phyloP scores from a whole-genome alignment of 1,139 yeast genomes.

The Suhomyces bribrorum region DNA sequence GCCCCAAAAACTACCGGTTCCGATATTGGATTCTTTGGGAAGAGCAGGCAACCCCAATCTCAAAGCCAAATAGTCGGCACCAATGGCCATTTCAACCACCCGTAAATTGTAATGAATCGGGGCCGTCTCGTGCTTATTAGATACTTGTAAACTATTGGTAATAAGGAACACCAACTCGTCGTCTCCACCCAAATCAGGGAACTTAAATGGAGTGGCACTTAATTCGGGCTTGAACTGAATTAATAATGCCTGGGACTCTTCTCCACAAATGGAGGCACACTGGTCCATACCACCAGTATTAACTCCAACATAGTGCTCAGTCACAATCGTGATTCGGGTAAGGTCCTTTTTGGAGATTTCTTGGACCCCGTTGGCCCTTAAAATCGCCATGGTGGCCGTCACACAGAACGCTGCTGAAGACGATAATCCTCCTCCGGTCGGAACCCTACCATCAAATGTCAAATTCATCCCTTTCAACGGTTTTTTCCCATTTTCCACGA shows the following conservation, averaged over 20 bases:
- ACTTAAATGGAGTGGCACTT: slow-evolving; percentile 55
- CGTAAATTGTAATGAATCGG: slow-evolving; percentile 69
- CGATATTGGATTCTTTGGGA: slow-evolving; percentile 55
- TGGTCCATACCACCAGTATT: slow-evolving; percentile 83
- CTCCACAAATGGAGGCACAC: slow-evolving; percentile 72
- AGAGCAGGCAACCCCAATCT: slow-evolving; percentile 38
- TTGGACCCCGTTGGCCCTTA: slow-evolving; percentile 53
- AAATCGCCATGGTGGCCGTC: slow-evolving; percentile 60
- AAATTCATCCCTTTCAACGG: slow-evolving; percentile 52
- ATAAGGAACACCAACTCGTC: slow-evolving; percentile 53
- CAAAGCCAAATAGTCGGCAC: slow-evolving; percentile 58
- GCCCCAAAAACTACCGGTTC: slow-evolving; percentile 66
- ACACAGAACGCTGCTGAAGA: slow-evolving; percentile 77
- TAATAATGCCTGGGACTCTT: slow-evolving; percentile 56
- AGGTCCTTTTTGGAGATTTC: slow-evolving; percentile 52
- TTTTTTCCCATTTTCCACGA: slow-evolving; percentile 17
- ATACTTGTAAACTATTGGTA: slow-evolving; percentile 61
- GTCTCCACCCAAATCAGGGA: slow-evolving; percentile 47
- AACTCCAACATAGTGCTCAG: slow-evolving; percentile 74
- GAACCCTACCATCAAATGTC: slow-evolving; percentile 65
- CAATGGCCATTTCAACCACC: slow-evolving; percentile 68
- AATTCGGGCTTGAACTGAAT: slow-evolving; percentile 65
- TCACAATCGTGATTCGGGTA: slow-evolving; percentile 62
- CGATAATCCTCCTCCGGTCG: slow-evolving; percentile 72
- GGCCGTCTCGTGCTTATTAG: slow-evolving; percentile 71